phyloP scores from a whole-genome alignment of 345 rosid genomes.

The Lumnitzera racemosa region DNA sequence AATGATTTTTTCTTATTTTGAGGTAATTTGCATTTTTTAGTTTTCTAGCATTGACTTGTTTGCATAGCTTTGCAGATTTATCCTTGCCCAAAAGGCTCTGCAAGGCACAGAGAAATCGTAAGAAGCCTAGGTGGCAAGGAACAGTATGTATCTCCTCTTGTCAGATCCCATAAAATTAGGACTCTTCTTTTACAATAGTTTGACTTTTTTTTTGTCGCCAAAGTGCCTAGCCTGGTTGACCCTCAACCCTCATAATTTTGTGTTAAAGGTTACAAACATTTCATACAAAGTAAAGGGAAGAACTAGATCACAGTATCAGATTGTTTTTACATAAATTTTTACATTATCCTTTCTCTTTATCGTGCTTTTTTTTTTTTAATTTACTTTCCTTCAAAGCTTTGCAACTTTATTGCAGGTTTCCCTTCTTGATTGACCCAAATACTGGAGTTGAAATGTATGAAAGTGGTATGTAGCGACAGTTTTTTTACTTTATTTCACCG shows the following conservation, averaged over 20 bases:
- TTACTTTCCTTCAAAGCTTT: not conserved
- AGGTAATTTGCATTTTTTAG: no score
- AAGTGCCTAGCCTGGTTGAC: no score
- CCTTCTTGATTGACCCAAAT: conserved; percentile 69
- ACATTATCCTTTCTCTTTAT: not conserved
- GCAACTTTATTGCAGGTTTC: conserved; percentile 46
- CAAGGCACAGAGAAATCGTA: conserved; percentile 69
- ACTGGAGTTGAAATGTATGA: conserved; percentile 62
- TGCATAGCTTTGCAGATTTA: conserved; percentile 41
- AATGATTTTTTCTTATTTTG: conserved; percentile 7
- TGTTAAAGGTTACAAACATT: no score
- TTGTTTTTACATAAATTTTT: not conserved
- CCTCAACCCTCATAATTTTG: no score
- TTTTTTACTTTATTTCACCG: not conserved
- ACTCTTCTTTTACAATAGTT: no score
- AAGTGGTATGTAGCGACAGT: conserved; percentile 47
- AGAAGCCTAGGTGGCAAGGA: conserved; percentile 72
- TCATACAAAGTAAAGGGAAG: no score
- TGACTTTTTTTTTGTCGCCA: no score
- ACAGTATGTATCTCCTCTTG: conserved; percentile 34
- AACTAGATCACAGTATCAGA: no score
- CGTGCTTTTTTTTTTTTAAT: not conserved
- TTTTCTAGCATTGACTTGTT: conserved; percentile 7
- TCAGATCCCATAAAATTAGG: not conserved
- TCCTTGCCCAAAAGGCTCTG: conserved; percentile 87